Evolutionary conservation across 768 basidiomycete species (phyloP).

Genomic region (Pulveroboletus frians): DNA sequence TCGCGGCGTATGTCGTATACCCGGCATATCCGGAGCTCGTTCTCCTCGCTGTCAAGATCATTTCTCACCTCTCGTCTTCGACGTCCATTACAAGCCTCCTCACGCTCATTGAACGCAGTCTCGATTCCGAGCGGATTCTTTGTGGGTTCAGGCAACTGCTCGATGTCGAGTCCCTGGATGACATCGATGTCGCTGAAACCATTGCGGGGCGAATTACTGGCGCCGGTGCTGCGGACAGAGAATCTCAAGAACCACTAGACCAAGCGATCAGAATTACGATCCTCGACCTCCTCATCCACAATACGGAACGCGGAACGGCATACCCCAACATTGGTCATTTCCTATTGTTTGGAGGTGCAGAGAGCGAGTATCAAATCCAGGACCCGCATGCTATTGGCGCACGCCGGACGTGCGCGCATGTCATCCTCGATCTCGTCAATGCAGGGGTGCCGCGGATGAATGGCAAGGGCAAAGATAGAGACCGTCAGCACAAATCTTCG

Average conservation of each 20-base stretch:
- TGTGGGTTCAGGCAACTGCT: constrained; percentile 71
- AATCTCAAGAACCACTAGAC: constrained; percentile 43
- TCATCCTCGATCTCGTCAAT: constrained; percentile 74
- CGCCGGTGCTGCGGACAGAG: constrained; percentile 62
- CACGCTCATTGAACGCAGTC: constrained; percentile 72
- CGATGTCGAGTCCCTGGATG: constrained; percentile 54
- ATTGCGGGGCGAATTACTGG: constrained; percentile 61
- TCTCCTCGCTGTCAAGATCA: constrained; percentile 73
- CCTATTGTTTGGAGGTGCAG: constrained; percentile 67
- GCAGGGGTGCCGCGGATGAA: constrained; percentile 60
- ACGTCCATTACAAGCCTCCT: constrained; percentile 67
- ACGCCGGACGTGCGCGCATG: constrained; percentile 68
- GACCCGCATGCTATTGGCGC: constrained; percentile 74
- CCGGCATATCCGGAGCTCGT: constrained; percentile 68
- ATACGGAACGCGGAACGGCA: constrained; percentile 53
- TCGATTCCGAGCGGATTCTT: constrained; percentile 80
- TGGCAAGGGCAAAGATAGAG: constrained; percentile 37
- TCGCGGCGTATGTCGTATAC: constrained; percentile 73
- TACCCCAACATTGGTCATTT: constrained; percentile 88
- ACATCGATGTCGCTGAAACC: constrained; percentile 55
- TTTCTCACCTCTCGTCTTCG: constrained; percentile 62
- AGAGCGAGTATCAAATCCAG: constrained; percentile 61
- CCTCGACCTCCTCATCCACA: constrained; percentile 76
- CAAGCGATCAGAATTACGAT: constrained; percentile 73
- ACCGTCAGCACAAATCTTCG: constrained; percentile 25